phyloP scores from a whole-genome alignment of 306 rosid genomes.

The Gastrolobium villosum region DNA sequence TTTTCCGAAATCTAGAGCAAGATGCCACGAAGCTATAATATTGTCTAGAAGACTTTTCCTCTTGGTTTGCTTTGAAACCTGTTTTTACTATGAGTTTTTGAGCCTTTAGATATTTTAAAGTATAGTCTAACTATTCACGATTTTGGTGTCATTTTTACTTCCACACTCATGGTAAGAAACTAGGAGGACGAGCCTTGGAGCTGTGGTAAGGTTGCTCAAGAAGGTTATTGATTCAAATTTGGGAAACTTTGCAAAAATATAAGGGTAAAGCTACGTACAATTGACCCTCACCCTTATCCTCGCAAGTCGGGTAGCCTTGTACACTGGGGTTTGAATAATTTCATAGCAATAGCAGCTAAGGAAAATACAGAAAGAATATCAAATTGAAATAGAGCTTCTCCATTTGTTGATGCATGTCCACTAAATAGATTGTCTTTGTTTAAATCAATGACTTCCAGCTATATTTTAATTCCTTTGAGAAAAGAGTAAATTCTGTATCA shows the following conservation, averaged over 20 bases:
- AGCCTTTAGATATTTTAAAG: neutral
- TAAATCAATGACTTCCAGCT: neutral
- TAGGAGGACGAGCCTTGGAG: too few relatives aligned
- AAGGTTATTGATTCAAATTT: too few relatives aligned
- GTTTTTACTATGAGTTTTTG: neutral
- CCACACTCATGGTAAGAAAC: neutral
- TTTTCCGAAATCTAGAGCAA: neutral
- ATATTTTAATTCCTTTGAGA: neutral
- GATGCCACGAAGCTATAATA: neutral
- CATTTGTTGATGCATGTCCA: neutral
- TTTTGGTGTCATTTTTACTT: neutral
- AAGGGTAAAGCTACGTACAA: too few relatives aligned
- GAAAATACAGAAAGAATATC: slow-evolving; percentile 2
- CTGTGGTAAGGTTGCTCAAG: too few relatives aligned
- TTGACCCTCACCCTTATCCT: too few relatives aligned
- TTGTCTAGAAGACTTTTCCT: neutral
- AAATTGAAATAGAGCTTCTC: neutral
- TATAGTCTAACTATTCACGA: too few relatives aligned
- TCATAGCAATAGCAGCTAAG: neutral
- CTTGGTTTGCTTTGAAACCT: slow-evolving; percentile 7
- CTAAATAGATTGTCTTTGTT: neutral
- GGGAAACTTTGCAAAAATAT: too few relatives aligned
- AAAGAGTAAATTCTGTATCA: neutral
- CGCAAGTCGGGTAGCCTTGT: too few relatives aligned
- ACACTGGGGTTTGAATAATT: neutral